Evolutionary conservation across 1,284 basidiomycete species (phyloP), one percentile per base, ranked within the genome.

Genomic region (Vanrija sp.): DNA sequence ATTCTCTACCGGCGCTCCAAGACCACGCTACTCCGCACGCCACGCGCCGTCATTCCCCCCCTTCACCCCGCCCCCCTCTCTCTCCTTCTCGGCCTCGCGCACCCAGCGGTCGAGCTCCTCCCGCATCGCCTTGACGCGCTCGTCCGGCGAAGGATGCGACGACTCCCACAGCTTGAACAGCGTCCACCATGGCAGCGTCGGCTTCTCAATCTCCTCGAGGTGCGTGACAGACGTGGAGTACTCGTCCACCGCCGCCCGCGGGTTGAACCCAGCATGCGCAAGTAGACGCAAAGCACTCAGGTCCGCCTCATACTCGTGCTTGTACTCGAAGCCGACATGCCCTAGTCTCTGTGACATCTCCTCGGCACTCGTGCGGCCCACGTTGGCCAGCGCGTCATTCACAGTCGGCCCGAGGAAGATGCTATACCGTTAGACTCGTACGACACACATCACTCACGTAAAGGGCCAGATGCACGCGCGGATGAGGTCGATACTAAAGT

Each of bases 391-490:
- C 1, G 89, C 91, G 65, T 94, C 91, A 67, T 92, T 92, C 49
- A 94, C 85, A 65, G 92, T 91, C 1, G 91, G 91, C 0, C 91
- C 91, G 54, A 92, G 86, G 28, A 93, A 68, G 84, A 91, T 87
- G 2, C 73, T 76, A 43, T 2, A 38, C 0, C 0, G 34, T 40
- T n/a, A 47, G 23, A 28, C 40, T 5, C 28, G 18, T 25, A 44
- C 12, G 18, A 49, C 21, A 38, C 34, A 12, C 18, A 29, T 49
- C 45, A 71, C 75, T 66, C 61, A 78, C 12, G 91, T 95, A 46
- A 93, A 69, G 0, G 91, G 91, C 77, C 91, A 93, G 16, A 91
- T 77, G 43, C 91, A 72, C 3, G 89, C 85, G 43, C 91, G 81
- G 28, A 86, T 67, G 21, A 91, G 67, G 71, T 94, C 91, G 15